Conservation (phyloP, 2,329 filamentous ascomycete genomes). For the Fusarium concolor region DNA sequence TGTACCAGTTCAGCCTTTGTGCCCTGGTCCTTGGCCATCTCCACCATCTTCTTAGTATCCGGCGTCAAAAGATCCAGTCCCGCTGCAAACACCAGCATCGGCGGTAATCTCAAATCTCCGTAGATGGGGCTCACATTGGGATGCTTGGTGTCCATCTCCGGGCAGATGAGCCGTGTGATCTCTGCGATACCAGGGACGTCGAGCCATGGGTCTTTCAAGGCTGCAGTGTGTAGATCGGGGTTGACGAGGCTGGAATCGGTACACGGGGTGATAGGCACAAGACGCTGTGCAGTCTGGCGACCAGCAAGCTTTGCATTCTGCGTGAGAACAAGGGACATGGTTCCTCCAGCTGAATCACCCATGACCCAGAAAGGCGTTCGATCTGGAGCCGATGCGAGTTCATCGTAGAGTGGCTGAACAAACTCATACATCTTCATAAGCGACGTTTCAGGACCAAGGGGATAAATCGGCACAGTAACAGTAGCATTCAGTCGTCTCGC, state of each 20-base stretch:
- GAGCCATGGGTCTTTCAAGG: conserved; percentile 46
- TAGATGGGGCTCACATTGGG: conserved; percentile 48
- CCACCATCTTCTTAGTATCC: conserved; percentile 46
- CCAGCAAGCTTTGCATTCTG: conserved; percentile 46
- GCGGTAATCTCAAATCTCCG: conserved; percentile 47
- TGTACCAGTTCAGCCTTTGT: conserved; percentile 45
- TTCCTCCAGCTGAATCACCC: conserved; percentile 50
- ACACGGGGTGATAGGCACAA: conserved; percentile 49
- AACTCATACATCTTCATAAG: conserved; percentile 50
- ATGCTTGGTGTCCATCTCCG: conserved; percentile 44
- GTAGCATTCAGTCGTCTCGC: conserved; percentile 48
- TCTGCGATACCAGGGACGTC: conserved; percentile 46
- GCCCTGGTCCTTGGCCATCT: conserved; percentile 42
- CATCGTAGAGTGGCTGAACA: conserved; percentile 49
- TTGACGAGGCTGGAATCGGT: conserved; percentile 48
- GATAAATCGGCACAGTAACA: conserved; percentile 50
- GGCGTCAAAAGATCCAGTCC: conserved; percentile 47
- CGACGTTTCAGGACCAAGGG: conserved; percentile 48
- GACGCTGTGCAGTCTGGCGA: conserved; percentile 40
- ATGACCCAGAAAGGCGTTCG: conserved; percentile 47
- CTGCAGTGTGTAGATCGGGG: conserved; percentile 42
- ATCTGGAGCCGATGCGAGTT: conserved; percentile 46
- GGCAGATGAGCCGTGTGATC: conserved; percentile 43
- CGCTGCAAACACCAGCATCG: conserved; percentile 48
- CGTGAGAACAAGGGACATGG: conserved; percentile 48